A percentile compares a stretch with the other conserved stretches of the same genome.
Evolutionary conservation across 2,329 filamentous ascomycete genomes (phyloP).

Genomic region (Verticillium longisporum): DNA sequence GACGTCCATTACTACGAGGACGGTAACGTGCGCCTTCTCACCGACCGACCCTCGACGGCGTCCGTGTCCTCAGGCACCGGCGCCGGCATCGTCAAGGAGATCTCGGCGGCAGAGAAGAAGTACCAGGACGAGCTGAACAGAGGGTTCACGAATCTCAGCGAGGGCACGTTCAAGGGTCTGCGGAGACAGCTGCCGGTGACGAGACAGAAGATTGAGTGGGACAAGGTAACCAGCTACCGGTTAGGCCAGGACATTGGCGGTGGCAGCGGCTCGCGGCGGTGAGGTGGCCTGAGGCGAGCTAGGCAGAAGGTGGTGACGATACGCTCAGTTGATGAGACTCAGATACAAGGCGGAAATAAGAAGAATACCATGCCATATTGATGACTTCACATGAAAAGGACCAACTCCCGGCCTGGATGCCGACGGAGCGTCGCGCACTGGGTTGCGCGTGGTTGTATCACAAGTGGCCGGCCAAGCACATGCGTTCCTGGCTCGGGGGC

Average conservation of each 20-base stretch:
- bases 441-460: too few species aligned
- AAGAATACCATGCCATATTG: not conserved
- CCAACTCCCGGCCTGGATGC: not conserved
- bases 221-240: constrained; percentile 91
- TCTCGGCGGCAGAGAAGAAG: constrained; percentile 75
- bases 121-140: constrained; percentile 95
- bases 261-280: constrained; percentile 54
- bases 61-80: constrained; percentile 57
- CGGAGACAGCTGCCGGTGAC: constrained; percentile 92
- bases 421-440: too few species aligned
- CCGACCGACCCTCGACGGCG: constrained; percentile 67
- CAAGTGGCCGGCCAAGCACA: not conserved
- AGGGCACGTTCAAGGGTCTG: constrained; percentile 91
- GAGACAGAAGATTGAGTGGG: constrained; percentile 98
- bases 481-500: not conserved
- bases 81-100: constrained; percentile 67
- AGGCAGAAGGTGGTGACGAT: not conserved
- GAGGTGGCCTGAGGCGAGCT: constrained; percentile 9
- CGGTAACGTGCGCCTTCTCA: constrained; percentile 89
- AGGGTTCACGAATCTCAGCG: constrained; percentile 80
- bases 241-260: constrained; percentile 75
- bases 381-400: not conserved
- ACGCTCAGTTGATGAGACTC: not conserved
- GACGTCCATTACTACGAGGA: constrained; percentile 99
- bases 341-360: not conserved